phyloP scores from a whole-genome alignment of 1,284 basidiomycete genomes.

The Puccinia polysora region DNA sequence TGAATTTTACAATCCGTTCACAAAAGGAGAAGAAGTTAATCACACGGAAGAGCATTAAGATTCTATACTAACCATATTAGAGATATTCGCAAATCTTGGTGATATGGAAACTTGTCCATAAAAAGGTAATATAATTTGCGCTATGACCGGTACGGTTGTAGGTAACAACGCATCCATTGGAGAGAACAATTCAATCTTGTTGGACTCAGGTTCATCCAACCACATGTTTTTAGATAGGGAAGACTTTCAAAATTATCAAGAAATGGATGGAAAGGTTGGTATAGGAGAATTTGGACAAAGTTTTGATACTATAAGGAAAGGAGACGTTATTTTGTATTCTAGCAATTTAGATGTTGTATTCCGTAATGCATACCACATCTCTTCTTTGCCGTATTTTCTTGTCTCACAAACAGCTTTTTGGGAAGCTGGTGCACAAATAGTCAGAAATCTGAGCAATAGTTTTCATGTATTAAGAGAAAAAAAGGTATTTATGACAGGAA shows the following conservation, averaged over 20 bases:
- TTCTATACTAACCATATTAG: background rate
- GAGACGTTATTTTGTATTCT: too few species aligned
- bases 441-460: too few species aligned
- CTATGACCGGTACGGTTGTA: background rate
- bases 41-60: background rate
- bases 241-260: background rate
- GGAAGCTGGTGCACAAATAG: too few species aligned
- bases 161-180: background rate
- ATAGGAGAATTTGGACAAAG: background rate
- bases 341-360: too few species aligned
- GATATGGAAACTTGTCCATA: background rate
- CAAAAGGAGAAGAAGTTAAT: background rate
- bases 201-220: background rate
- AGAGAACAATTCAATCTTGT: background rate
- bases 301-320: background rate
- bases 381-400: too few species aligned
- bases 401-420: too few species aligned
- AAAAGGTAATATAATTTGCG: background rate
- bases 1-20: background rate
- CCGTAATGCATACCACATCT: too few species aligned
- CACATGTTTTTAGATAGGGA: background rate
- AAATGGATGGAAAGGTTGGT: background rate
- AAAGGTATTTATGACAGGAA: too few species aligned
- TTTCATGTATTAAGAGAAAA: too few species aligned
- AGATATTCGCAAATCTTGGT: background rate